These are phyloP conservation scores for Scheffersomyces cryptocercus DNA, from an alignment of 1,139 yeast genomes.

Conservation along the genomic window DNA sequence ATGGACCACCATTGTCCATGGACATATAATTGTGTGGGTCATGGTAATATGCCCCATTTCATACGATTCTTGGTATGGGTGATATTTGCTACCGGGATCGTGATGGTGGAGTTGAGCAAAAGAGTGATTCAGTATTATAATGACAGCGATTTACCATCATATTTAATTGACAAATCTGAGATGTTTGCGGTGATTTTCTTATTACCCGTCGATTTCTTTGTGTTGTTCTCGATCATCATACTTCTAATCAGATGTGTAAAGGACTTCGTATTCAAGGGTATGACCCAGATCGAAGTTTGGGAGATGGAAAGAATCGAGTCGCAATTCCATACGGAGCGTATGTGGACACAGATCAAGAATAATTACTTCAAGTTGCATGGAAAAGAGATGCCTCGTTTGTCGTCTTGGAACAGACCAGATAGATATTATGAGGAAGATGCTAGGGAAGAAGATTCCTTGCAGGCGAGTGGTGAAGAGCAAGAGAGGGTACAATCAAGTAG, in stretches of 20 bases:
- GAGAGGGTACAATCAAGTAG: constrained; percentile 5
- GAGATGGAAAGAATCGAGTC: constrained; percentile 79
- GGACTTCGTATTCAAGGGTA: constrained; percentile 63
- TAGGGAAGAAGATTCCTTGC: constrained; percentile 7
- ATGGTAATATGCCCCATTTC: constrained; percentile 78
- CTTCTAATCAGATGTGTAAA: constrained; percentile 62
- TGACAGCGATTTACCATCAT: constrained; percentile 58
- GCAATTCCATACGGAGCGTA: constrained; percentile 54
- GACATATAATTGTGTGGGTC: constrained; percentile 86
- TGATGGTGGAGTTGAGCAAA: constrained; percentile 41
- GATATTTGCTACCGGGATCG: constrained; percentile 52
- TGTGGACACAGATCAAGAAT: constrained; percentile 51
- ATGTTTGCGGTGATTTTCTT: constrained; percentile 57
- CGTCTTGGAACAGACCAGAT: constrained; percentile 45
- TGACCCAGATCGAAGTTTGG: constrained; percentile 92
- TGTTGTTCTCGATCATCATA: constrained; percentile 56
- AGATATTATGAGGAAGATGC: constrained; percentile 19
- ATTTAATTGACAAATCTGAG: constrained; percentile 55
- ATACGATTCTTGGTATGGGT: constrained; percentile 76
- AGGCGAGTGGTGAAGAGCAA: constrained; percentile 6
- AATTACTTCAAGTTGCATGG: constrained; percentile 49
- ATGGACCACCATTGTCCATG: constrained; percentile 92
- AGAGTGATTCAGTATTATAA: constrained; percentile 51
- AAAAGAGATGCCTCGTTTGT: constrained; percentile 44
- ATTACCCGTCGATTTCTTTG: constrained; percentile 58